Base-by-base conservation (phyloP, 2,329 filamentous ascomycete species). In the Chrysoporthe puriensis region DNA sequence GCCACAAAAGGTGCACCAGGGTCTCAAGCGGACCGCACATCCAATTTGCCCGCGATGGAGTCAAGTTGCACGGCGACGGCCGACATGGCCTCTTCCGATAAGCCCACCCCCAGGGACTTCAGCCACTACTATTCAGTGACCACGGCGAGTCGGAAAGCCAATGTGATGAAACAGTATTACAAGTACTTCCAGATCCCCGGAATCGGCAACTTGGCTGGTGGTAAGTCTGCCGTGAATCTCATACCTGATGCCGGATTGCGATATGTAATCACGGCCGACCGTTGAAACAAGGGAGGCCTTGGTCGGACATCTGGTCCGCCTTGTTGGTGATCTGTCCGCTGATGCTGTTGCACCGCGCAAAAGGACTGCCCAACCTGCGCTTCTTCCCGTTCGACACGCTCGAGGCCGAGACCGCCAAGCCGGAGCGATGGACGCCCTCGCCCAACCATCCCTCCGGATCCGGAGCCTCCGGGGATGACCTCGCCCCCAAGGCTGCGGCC, bases 341-440 rank as follows among this genome's bases (percentile, higher is more conserved):
- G n/a, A 6, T 32, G 26, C n/a, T 59, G 9, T 52, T 42, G n/a
- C 42, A 21, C 42, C 60, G 54, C 60, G 14, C 61, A 26, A 42
- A 71, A 94, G 92, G 93, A 69, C 86, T 97, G 32, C 94, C 94
- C 18, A 90, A 96, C 78, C 84, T 90, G 50, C 86, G 86, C 67
- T 93, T 93, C 80, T 97, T 97, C 75, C 94, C 94, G 9, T 97
- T 91, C 79, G 94, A 97, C 74, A 96, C 93, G 0, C 88, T 97
- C 70, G 93, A 97, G 79, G 92, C 94, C 52, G 89, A 91, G 71
- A 88, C 91, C 70, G 92, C 93, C 43, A 86, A 87, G 70, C 90
- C 93, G 8, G 83, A 91, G 71, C 87, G 94, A 77, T 96, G 91
- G 84, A 84, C 86, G 44, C 91, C 91, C 1, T 89, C 90, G 13